Conservation (phyloP, 495 filamentous ascomycete genomes). For the Trichodelitschia bisporula region DNA sequence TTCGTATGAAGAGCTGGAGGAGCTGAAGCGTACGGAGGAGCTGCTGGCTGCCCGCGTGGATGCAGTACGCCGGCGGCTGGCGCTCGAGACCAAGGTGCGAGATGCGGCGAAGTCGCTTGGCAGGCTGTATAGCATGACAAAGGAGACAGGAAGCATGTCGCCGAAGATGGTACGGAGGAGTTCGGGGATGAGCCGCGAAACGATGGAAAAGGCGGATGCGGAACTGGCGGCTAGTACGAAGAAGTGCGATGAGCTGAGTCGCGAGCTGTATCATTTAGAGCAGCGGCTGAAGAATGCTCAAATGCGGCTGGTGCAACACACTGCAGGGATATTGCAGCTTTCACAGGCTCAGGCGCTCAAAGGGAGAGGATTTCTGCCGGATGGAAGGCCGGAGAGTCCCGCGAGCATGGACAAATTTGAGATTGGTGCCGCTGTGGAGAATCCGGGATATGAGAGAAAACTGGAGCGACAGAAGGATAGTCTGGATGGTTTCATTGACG, state of each 20-base stretch:
- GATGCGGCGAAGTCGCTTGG: conserved; percentile 77
- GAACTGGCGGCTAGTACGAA: conserved; percentile 48
- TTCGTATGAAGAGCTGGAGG: conserved; percentile 74
- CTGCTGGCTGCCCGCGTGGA: conserved; percentile 50
- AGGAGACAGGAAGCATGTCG: conserved; percentile 11
- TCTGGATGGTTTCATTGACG: too few species aligned
- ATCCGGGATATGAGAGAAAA: too few species aligned
- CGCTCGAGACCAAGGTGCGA: conserved; percentile 79
- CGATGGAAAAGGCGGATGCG: conserved; percentile 33
- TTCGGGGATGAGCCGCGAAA: conserved; percentile 23
- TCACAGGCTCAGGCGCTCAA: conserved; percentile 47
- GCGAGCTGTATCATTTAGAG: conserved; percentile 56
- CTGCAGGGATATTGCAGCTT: conserved; percentile 71
- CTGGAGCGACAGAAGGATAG: too few species aligned
- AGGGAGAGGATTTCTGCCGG: conserved; percentile 4
- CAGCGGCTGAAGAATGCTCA: conserved; percentile 46
- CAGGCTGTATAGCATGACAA: conserved; percentile 39
- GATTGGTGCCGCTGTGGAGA: too few species aligned
- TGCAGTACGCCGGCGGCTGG: conserved; percentile 51
- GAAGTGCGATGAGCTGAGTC: conserved; percentile 65
- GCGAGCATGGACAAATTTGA: conserved; percentile 39
- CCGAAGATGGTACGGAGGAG: conserved; percentile 22
- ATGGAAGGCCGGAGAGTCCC: conserved; percentile 28
- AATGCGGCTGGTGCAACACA: conserved; percentile 58
- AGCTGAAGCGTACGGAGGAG: conserved; percentile 61